Conservation (phyloP, 2,329 filamentous ascomycete species). For the Cordyceps pruinosa region DNA sequence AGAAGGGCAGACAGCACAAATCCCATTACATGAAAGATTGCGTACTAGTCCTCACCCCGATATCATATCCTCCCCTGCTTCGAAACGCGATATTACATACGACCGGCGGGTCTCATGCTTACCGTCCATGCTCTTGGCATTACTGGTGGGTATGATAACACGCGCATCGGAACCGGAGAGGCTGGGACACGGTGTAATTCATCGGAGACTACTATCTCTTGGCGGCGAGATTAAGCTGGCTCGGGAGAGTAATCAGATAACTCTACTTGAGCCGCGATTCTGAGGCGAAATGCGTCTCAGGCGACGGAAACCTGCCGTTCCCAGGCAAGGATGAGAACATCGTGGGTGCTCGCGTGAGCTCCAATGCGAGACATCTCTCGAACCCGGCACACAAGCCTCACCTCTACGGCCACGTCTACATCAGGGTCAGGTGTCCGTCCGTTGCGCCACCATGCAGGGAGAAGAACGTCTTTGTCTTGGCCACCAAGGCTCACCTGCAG, state of each 20-base stretch:
- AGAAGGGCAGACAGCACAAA: neutral
- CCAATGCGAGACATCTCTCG: neutral
- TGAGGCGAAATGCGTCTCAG: neutral
- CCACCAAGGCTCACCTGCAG: neutral
- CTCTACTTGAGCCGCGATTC: too few species aligned
- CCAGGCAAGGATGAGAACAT: neutral
- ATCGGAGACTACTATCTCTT: slow-evolving; percentile 3
- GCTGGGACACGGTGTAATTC: neutral
- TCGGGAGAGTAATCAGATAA: neutral
- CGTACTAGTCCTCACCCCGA: neutral
- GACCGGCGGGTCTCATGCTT: slow-evolving; percentile 10
- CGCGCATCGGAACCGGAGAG: neutral
- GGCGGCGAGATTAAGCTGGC: neutral
- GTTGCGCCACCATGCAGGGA: slow-evolving; percentile 1
- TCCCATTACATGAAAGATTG: slow-evolving; percentile 8
- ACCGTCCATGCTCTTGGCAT: slow-evolving; percentile 10
- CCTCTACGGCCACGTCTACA: neutral
- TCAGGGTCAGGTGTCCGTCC: slow-evolving; percentile 2
- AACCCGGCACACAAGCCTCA: neutral
- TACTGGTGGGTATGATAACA: slow-evolving; percentile 11
- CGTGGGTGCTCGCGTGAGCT: neutral
- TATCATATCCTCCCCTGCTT: neutral
- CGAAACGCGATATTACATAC: slow-evolving; percentile 9
- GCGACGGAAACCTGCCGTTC: too few species aligned
- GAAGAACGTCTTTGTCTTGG: neutral